A percentile compares a stretch with the other conserved stretches of the same genome.
Evolutionary conservation across 441 rosid genomes (phyloP).

Genomic region (Jatropha multifida): DNA sequence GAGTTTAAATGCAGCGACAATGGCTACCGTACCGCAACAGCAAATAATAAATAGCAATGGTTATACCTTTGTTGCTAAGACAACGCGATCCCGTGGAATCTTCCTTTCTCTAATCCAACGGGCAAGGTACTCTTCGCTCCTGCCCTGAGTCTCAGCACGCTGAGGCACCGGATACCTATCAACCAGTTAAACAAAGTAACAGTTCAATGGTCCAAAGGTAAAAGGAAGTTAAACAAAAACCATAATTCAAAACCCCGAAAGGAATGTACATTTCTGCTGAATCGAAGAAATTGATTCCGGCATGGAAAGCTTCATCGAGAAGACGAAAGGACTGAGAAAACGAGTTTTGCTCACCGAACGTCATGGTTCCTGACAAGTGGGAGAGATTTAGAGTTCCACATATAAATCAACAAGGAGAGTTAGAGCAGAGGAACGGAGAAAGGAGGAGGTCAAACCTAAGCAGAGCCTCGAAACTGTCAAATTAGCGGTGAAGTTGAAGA

Average conservation of each 20-base stretch:
- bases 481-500: constrained; percentile 48
- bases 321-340: constrained; percentile 51
- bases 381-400: not conserved
- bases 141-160: constrained; percentile 57
- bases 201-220: not conserved
- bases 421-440: not conserved
- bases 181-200: not conserved
- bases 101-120: constrained; percentile 54
- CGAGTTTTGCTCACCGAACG: constrained; percentile 64
- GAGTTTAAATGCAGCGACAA: no score
- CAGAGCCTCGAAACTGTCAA: constrained; percentile 59
- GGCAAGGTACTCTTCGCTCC: constrained; percentile 65
- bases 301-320: constrained; percentile 50
- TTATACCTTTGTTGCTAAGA: constrained; percentile 53
- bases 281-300: constrained; percentile 70
- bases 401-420: not conserved
- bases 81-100: constrained; percentile 51
- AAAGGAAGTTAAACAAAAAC: not conserved
- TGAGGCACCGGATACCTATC: constrained; percentile 74
- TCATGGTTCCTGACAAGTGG: constrained; percentile 53
- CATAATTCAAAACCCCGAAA: not conserved
- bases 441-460: constrained; percentile 34
- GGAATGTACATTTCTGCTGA: constrained; percentile 57
- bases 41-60: not conserved
- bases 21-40: no score